Evolutionary conservation across 140 eudicot species (phyloP).

Genomic region (Flaveria floridana): DNA sequence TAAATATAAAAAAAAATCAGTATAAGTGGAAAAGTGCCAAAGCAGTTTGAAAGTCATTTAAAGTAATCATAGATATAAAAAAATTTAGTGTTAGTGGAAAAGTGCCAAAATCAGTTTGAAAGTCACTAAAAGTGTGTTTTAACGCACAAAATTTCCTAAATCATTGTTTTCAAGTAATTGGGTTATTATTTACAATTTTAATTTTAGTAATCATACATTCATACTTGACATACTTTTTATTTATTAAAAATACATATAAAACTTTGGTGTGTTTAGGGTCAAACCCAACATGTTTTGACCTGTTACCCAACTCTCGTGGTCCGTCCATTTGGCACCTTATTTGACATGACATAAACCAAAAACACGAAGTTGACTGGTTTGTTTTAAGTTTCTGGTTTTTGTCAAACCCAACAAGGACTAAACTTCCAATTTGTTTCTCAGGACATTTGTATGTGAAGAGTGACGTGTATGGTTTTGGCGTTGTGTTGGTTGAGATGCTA

Average conservation of each 20-base stretch:
- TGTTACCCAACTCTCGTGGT: background rate
- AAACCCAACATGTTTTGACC: slow-evolving; percentile 1
- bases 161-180: background rate
- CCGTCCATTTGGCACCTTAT: background rate
- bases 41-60: no score
- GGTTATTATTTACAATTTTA: background rate
- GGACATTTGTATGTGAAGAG: slow-evolving; percentile 75
- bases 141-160: background rate
- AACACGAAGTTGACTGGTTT: no score
- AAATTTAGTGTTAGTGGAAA: no score
- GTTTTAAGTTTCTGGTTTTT: no score
- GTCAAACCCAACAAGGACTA: no score
- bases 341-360: background rate
- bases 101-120: no score
- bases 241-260: background rate
- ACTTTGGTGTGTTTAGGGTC: background rate
- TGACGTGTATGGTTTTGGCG: slow-evolving; percentile 71
- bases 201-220: background rate
- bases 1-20: no score
- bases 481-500: slow-evolving; percentile 59
- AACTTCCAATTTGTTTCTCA: slow-evolving; percentile 25
- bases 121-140: background rate
- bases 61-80: no score
- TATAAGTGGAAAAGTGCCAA: no score
- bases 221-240: background rate